phyloP scores from a whole-genome alignment of 169 alveolate species.

The Plasmodium billcollinsi region DNA sequence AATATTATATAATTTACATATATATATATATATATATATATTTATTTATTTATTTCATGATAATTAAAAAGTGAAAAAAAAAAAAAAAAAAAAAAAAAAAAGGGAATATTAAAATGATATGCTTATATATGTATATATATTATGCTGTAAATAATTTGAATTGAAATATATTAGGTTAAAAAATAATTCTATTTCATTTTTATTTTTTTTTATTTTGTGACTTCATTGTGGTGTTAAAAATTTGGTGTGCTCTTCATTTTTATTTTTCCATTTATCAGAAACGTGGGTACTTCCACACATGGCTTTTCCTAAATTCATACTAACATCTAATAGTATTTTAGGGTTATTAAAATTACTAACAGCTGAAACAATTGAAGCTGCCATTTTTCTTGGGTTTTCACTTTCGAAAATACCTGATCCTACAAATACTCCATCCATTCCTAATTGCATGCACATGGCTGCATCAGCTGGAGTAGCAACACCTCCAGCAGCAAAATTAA shows the following conservation, averaged over 20 bases:
- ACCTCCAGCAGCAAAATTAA: conserved; percentile 89
- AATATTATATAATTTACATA: too few relatives aligned
- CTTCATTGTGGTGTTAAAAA: neutral
- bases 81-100: too few relatives aligned
- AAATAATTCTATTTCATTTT: too few relatives aligned
- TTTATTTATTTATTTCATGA: too few relatives aligned
- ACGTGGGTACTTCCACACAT: conserved; percentile 53
- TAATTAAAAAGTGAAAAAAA: too few relatives aligned
- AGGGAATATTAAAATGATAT: too few relatives aligned
- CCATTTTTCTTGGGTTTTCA: conserved; percentile 82
- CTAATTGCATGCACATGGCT: conserved; percentile 83
- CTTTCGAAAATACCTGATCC: conserved; percentile 88
- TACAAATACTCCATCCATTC: conserved; percentile 89
- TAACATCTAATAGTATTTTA: conserved; percentile 54
- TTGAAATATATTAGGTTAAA: too few relatives aligned
- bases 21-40: too few relatives aligned
- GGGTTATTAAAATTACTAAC: conserved; percentile 71
- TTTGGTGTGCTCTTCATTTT: conserved; percentile 33
- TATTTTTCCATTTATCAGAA: conserved; percentile 65
- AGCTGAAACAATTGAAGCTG: conserved; percentile 83
- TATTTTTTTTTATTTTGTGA: too few relatives aligned
- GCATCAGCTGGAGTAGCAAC: conserved; percentile 88
- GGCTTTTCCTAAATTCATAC: conserved; percentile 52
- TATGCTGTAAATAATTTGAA: too few relatives aligned
- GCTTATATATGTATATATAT: too few relatives aligned